phyloP scores from a whole-genome alignment of 768 basidiomycete genomes.

The Rhodotorula diobovata region DNA sequence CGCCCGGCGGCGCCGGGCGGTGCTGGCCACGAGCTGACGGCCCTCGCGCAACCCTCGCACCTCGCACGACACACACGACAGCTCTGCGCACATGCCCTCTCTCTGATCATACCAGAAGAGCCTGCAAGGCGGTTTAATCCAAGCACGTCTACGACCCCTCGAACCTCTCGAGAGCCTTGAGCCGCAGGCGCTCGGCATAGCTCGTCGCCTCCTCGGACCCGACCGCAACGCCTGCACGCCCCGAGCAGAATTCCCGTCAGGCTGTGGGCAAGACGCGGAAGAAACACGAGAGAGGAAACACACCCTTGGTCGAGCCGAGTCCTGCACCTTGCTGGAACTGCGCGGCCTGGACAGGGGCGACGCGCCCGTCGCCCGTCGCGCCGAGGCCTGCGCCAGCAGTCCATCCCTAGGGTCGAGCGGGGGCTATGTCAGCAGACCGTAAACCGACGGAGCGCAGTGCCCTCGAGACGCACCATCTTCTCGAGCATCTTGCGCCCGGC shows the following conservation, averaged over 20 bases:
- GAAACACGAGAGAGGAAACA: neutral
- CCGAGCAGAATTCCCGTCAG: neutral
- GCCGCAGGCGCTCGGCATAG: conserved; percentile 3
- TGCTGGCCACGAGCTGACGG: no score
- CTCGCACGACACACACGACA: no score
- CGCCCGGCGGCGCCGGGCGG: no score
- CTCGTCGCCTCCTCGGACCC: conserved; percentile 17
- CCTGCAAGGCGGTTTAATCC: no score
- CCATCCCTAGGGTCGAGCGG: conserved; percentile 68
- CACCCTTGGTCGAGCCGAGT: conserved; percentile 55
- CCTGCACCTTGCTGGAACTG: conserved; percentile 85
- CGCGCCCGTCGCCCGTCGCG: conserved; percentile 71
- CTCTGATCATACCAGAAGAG: no score
- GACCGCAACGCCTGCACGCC: conserved; percentile 20
- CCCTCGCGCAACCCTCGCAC: no score
- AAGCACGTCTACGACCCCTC: neutral
- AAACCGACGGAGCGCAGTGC: neutral
- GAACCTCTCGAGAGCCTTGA: conserved; percentile 20
- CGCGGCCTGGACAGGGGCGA: conserved; percentile 72
- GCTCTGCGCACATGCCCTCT: no score
- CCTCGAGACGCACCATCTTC: conserved; percentile 65
- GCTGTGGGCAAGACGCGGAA: neutral
- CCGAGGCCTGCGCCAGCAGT: conserved; percentile 84
- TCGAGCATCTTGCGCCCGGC: conserved; percentile 87
- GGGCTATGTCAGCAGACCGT: no score